Conservation (phyloP, 257 asterid species). For the Solanum bulbocastanum region DNA sequence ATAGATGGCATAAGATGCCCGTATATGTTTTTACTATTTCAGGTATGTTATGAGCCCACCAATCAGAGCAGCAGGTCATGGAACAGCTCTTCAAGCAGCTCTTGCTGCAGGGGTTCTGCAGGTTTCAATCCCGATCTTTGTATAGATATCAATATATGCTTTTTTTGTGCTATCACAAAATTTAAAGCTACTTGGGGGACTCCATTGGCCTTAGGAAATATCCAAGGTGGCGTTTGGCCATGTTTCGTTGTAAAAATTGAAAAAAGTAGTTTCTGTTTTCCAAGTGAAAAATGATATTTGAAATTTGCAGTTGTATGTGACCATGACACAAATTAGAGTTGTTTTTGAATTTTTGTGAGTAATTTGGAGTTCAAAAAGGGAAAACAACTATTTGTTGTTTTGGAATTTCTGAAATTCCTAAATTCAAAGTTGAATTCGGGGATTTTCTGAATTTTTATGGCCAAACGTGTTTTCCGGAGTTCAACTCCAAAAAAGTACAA, state of each 20-base stretch:
- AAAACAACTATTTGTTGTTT: neutral
- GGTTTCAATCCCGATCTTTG: conserved; percentile 22
- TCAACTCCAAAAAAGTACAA: neutral
- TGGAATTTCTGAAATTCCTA: neutral
- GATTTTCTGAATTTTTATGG: neutral
- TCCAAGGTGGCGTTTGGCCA: neutral
- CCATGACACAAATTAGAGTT: neutral
- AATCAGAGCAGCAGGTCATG: conserved; percentile 84
- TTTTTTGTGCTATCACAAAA: neutral
- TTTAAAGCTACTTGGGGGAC: neutral
- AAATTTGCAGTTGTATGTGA: neutral
- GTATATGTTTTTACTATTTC: neutral
- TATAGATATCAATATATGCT: neutral
- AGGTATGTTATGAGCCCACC: conserved; percentile 99
- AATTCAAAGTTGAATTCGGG: neutral
- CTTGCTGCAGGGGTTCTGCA: conserved; percentile 79
- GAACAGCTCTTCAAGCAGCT: conserved; percentile 94
- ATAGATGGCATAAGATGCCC: neutral
- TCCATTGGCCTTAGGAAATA: neutral
- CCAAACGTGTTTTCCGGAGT: neutral
- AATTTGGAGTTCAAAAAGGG: neutral
- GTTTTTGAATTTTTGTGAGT: neutral
- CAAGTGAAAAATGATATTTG: neutral
- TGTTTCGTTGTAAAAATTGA: neutral
- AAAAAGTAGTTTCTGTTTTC: neutral